Evolutionary conservation across 1,284 basidiomycete genomes (phyloP), one percentile per base, ranked within the genome.

Genomic region (Boletus mariae): DNA sequence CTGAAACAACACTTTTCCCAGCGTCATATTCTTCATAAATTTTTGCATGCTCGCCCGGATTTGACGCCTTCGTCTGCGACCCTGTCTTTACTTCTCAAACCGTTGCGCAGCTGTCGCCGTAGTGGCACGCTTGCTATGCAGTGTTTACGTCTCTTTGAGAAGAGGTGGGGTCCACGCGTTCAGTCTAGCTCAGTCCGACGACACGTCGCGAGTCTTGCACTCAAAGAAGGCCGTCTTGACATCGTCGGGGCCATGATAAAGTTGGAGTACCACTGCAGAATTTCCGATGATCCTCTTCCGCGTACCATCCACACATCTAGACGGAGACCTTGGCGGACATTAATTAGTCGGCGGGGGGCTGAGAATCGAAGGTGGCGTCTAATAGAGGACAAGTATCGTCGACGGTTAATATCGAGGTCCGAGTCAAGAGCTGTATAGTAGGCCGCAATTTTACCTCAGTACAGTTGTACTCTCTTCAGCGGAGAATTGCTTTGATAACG

Each of bases 11-110:
- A 72, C 55, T 67, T 68, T 57, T 37, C 58, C 6, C 64, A 62
- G 48, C 60, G 75, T 52, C 67, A 73, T 60, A 67, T 70, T 41
- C 65, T 81, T 55, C 60, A 71, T 52, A 69, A 69, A 23, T 71
- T 87, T 38, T 59, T 85, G 42, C 61, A 61, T 23, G 55, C 75
- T 47, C 79, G 84, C 61, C 72, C 75, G 11, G 67, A 67, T 50
- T 62, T 90, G 35, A 71, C 61, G 31, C 87, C 87, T 20, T 80
- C 76, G 34, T 68, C 84, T n/a, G 74, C 71, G n/a, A 88, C 87
- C 1, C 64, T 90, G 23, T 79, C 76, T 60, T 69, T 84, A 32
- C 71, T 89, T 42, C 73, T 90, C 35, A 69, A 75, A 35, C 73
- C 76, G 49, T 70, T 90, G 47, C 69, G 67, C 47, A 60, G 65